Evolutionary conservation across 306 rosid species (phyloP), one percentile per base, ranked within the genome.

Genomic region (Notholithocarpus densiflorus): DNA sequence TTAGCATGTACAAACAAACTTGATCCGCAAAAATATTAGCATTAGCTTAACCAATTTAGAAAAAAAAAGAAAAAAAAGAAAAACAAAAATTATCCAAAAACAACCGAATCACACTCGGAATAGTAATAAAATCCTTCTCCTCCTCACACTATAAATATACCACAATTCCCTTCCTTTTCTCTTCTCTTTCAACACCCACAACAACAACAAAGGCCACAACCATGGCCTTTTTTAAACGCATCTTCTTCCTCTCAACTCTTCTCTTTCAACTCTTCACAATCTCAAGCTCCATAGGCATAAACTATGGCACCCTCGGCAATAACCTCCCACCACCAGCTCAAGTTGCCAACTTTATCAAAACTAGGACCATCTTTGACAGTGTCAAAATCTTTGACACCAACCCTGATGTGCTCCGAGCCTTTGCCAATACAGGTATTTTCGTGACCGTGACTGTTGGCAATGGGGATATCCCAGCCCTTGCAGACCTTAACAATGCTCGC

Each of bases 281-380:
- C 32, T 93, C 64, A 1, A n/a, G 61, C 75, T 75, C 92, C 81
- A 84, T 94, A 54, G 98, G 98, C 21, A 84, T 94, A 29, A 94
- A 94, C 92, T 94, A 94, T 48, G 98, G 98, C 18, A 94, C 97
- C 13, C 82, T 89, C 0, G 97, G 72, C 1, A 86, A 95, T 89
- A 88, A 95, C 86, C 97, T 95, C 0, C 97, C 92, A 0, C 76
- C 92, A 0, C 92, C 98, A 0, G 10, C 83, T 0, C 61, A 82
- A 65, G 98, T 95, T 21, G 98, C 78, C 0, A 86, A 89, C 76
- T 93, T 92, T 69, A 64, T 95, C 5, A 89, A 86, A 72, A 86
- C 97, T 2, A 77, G 26, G 43, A 95, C 97, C 13, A 71, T 23
- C 75, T 79, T 95, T n/a, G 87, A 92, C 87, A 21, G 90, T 29